Base-by-base conservation (phyloP, 495 filamentous ascomycete genomes). In the Tuber umbilicatum region DNA sequence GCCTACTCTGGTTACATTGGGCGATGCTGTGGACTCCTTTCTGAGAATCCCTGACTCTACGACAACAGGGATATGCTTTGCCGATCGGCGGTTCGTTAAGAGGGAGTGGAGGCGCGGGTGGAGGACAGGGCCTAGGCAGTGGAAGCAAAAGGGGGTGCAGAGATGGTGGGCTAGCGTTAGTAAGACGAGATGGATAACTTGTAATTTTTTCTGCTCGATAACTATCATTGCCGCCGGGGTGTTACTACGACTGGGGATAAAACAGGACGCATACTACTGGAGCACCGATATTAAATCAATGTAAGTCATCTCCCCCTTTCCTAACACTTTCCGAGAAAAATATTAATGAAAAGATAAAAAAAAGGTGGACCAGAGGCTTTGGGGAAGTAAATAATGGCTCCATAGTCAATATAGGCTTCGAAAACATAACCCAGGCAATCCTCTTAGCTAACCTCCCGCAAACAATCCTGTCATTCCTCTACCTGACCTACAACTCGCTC, bases 401-500 rank as follows among this genome's bases (percentile, higher is more conserved):
- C 70, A 31, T 71, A 2, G 45, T 71, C 50, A 2, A 23, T n/a
- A 1, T n/a, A 50, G 80, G 10, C 70, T 75, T n/a, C 70, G 69
- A 6, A 7, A 77, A 71, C 16, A 71, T 85, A 3, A 75, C 83
- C 68, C 40, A 64, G 14, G 81, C 75, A 21, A n/a, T 50, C 43
- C n/a, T 72, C 40, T n/a, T 55, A n/a, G 70, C 70, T 2, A 72
- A 89, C 75, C 69, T 77, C 3, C 85, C 85, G 0, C 87, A 89
- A 77, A 71, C 85, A 0, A 39, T 86, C 1, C 73, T 88, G 16
- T 85, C 83, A 84, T 70, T 70, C 81, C 0, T 78, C 85, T 2
- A 45, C 42, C 42, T 45, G 3, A 45, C 42, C 42, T 45, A 45
- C 42, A 45, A 45, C 42, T 45, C 42, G 16, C 42, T 45, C 16